phyloP scores from a whole-genome alignment of 1,284 basidiomycete genomes.

The Serendipita sp. region DNA sequence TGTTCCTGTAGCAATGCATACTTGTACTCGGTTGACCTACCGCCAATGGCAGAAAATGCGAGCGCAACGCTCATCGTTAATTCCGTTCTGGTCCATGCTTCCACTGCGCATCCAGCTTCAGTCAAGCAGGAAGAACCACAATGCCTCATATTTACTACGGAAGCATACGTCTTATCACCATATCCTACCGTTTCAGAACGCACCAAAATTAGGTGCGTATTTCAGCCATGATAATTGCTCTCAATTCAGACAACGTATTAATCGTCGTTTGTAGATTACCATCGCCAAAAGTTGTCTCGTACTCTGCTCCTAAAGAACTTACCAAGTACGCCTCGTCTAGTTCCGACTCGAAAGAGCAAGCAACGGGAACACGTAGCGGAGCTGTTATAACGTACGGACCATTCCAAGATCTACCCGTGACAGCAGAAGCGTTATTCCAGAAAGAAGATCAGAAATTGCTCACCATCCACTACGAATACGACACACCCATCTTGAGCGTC shows the following conservation, averaged over 20 bases:
- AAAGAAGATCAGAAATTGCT: slow-evolving; percentile 49
- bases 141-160: slow-evolving; percentile 61
- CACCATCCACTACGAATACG: slow-evolving; percentile 67
- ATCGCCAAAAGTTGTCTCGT: slow-evolving; percentile 50
- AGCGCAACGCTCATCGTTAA: slow-evolving; percentile 64
- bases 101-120: slow-evolving; percentile 57
- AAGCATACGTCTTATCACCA: slow-evolving; percentile 67
- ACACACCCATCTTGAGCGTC: slow-evolving; percentile 67
- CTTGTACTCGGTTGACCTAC: slow-evolving; percentile 29
- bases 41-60: slow-evolving; percentile 36
- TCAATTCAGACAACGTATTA: slow-evolving; percentile 6
- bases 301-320: slow-evolving; percentile 46
- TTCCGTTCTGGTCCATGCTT: slow-evolving; percentile 60
- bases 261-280: slow-evolving; percentile 35
- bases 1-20: slow-evolving; percentile 23
- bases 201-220: slow-evolving; percentile 66
- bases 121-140: slow-evolving; percentile 72
- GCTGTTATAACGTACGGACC: slow-evolving; percentile 81
- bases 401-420: slow-evolving; percentile 57
- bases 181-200: slow-evolving; percentile 72
- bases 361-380: slow-evolving; percentile 24
- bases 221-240: slow-evolving; percentile 10
- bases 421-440: slow-evolving; percentile 41
- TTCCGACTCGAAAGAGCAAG: slow-evolving; percentile 37
- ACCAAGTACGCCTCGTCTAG: slow-evolving; percentile 39